Conservation (phyloP, 139 green algal genomes). For the Chlorella vulgaris region DNA sequence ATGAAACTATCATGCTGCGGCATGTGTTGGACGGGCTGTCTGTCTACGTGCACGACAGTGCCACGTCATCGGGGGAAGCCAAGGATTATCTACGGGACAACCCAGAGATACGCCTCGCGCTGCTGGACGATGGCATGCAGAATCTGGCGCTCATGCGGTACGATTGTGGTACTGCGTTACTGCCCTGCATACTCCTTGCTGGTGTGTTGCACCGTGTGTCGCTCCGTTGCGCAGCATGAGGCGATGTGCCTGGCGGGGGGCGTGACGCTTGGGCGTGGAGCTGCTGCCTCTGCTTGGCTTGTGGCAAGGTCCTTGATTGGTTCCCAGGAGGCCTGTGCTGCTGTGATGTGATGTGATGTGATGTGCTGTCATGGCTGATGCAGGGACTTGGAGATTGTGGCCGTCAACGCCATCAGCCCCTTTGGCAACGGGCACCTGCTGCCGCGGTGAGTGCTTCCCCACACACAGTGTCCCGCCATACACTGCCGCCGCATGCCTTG, state of each 20-base stretch:
- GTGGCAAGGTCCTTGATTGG: too few species aligned
- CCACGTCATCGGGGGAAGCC: not conserved
- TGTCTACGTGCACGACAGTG: not conserved
- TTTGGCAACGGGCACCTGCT: slow-evolving; percentile 51
- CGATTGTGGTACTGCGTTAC: not conserved
- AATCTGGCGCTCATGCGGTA: slow-evolving; percentile 37
- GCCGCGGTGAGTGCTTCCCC: slow-evolving; percentile 26
- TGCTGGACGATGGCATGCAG: slow-evolving; percentile 50
- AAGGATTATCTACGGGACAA: slow-evolving; percentile 33
- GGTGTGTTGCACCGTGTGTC: too few species aligned
- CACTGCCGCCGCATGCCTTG: too few species aligned
- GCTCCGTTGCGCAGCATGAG: too few species aligned
- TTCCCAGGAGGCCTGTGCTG: too few species aligned
- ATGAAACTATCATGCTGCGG: slow-evolving; percentile 44
- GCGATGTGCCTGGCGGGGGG: too few species aligned
- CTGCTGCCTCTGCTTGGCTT: too few species aligned
- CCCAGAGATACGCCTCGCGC: slow-evolving; percentile 28
- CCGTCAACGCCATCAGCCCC: slow-evolving; percentile 36
- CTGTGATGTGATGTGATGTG: too few species aligned
- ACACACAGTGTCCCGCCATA: too few species aligned
- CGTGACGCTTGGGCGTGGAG: too few species aligned
- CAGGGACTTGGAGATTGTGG: slow-evolving; percentile 50
- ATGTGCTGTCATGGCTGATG: not conserved
- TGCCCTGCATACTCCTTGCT: too few species aligned
- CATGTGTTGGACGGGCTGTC: slow-evolving; percentile 35